Evolutionary conservation across 75 land plant species (phyloP).

Genomic region (Cryptomeria japonica): DNA sequence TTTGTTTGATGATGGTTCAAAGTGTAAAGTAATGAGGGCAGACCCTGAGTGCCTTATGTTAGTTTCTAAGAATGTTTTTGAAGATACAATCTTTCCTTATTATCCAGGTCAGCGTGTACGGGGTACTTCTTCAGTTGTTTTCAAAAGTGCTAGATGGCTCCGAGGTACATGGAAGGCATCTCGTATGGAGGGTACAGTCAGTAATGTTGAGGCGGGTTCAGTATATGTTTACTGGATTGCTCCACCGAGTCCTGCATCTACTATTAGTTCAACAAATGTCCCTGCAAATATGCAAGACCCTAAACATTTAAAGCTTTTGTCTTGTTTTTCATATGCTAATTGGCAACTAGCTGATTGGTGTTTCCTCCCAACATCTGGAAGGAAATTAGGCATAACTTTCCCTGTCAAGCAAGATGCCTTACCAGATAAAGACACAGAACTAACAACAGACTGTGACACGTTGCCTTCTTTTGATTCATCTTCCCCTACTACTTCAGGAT

Average conservation of each 20-base stretch:
- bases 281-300: conserved; percentile 87
- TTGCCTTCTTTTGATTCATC: not conserved
- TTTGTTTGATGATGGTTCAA: conserved; percentile 89
- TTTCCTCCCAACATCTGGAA: conserved; percentile 33
- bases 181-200: conserved; percentile 90
- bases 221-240: conserved; percentile 88
- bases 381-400: not conserved
- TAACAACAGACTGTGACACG: not conserved
- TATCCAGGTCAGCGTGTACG: conserved; percentile 95
- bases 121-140: conserved; percentile 68
- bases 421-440: not conserved
- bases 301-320: conserved; percentile 64
- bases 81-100: conserved; percentile 72
- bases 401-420: conserved; percentile 1
- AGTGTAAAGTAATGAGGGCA: conserved; percentile 80
- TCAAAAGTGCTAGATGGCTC: conserved; percentile 81
- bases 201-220: conserved; percentile 71
- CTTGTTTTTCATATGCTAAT: conserved; percentile 77
- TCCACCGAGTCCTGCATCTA: conserved; percentile 55
- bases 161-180: conserved; percentile 89
- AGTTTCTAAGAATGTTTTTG: conserved; percentile 40
- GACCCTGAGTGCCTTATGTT: conserved; percentile 78
- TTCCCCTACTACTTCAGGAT: not conserved
- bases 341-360: conserved; percentile 98
- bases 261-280: conserved; percentile 46